Percentiles rank a stretch among this genome's conserved stretches.
Evolutionary conservation across 495 filamentous ascomycete genomes (phyloP).

Genomic region (Cenococcum geophilum): DNA sequence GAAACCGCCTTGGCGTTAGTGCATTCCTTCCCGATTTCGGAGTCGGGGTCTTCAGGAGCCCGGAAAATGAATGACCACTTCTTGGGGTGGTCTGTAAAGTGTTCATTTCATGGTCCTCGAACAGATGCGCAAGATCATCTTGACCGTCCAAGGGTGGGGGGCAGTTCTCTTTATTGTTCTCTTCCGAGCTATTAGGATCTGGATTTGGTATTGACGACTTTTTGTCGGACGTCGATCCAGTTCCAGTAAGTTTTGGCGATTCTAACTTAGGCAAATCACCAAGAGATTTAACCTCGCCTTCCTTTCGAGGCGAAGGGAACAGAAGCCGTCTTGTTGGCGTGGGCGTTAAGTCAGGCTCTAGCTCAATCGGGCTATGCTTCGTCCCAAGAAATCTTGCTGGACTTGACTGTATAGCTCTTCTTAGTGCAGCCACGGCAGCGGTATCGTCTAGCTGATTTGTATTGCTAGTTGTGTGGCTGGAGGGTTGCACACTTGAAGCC

Average conservation of each 20-base stretch:
- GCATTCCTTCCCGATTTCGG: slow-evolving; percentile 9
- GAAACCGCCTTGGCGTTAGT: slow-evolving; percentile 8
- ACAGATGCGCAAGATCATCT: slow-evolving; percentile 31
- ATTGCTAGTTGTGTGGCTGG: background rate
- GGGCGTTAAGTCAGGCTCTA: slow-evolving; percentile 48
- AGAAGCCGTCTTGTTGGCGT: slow-evolving; percentile 69
- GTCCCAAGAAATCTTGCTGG: slow-evolving; percentile 60
- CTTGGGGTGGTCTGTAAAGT: slow-evolving; percentile 24
- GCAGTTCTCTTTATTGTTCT: slow-evolving; percentile 41
- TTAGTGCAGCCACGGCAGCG: slow-evolving; percentile 53
- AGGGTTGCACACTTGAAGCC: slow-evolving; percentile 8
- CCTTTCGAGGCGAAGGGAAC: slow-evolving; percentile 54
- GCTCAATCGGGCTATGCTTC: slow-evolving; percentile 59
- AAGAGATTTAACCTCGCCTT: slow-evolving; percentile 35
- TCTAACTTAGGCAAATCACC: slow-evolving; percentile 23
- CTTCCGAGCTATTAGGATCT: slow-evolving; percentile 46
- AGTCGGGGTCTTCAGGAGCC: slow-evolving; percentile 33
- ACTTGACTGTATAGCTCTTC: slow-evolving; percentile 63
- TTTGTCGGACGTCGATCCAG: background rate
- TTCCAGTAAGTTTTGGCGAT: background rate
- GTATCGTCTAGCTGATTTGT: slow-evolving; percentile 39
- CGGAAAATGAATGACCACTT: slow-evolving; percentile 14
- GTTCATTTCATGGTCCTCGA: slow-evolving; percentile 18
- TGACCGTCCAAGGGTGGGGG: slow-evolving; percentile 31
- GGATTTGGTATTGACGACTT: background rate